Evolutionary conservation across 1,284 basidiomycete genomes (phyloP).

Genomic region (Amylostereum areolatum): DNA sequence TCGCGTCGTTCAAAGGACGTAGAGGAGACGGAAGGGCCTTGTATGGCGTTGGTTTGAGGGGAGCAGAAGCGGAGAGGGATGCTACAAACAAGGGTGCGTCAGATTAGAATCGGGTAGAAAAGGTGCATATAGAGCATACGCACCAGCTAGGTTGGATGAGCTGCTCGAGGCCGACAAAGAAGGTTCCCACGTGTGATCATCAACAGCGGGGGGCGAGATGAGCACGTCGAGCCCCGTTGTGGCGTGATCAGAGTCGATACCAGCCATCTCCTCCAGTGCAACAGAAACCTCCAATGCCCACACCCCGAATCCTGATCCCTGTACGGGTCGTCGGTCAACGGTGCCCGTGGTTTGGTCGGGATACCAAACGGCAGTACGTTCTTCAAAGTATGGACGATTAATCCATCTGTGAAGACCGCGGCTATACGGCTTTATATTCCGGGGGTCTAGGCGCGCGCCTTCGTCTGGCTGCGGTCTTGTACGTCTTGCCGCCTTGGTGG

Average conservation of each 20-base stretch:
- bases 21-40: constrained; percentile 49
- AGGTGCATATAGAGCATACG: constrained; percentile 8
- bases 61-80: constrained; percentile 6
- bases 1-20: constrained; percentile 22
- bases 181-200: neutral
- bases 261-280: constrained; percentile 54
- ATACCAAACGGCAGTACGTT: constrained; percentile 52
- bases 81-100: constrained; percentile 5
- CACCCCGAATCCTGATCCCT: constrained; percentile 52
- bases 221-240: neutral
- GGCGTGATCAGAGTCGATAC: constrained; percentile 19
- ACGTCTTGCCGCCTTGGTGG: constrained; percentile 21
- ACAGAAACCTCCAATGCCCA: constrained; percentile 69
- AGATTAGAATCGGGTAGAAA: constrained; percentile 5
- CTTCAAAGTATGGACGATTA: constrained; percentile 69
- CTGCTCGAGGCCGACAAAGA: constrained; percentile 15
- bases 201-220: too few relatives aligned
- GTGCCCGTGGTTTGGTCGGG: constrained; percentile 29
- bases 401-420: constrained; percentile 62
- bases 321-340: constrained; percentile 34
- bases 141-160: constrained; percentile 14
- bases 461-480: constrained; percentile 36
- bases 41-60: constrained; percentile 21
- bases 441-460: constrained; percentile 35
- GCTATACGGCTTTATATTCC: constrained; percentile 38